These are phyloP conservation scores for Solanum etuberosum DNA, from an alignment of 257 asterid species.

Conservation along the genomic window DNA sequence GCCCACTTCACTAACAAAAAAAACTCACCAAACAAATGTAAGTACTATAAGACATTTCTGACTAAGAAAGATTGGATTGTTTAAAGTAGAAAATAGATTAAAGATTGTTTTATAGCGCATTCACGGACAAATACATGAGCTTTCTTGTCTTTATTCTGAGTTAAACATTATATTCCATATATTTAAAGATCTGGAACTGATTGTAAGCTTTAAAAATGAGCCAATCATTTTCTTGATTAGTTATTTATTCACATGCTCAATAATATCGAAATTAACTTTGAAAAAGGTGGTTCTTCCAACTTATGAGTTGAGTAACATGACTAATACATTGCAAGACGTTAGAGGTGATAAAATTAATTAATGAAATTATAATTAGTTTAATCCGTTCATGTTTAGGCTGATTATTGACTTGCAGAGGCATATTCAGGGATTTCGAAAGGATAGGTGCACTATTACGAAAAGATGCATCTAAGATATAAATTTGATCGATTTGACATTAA, in stretches of 20 bases:
- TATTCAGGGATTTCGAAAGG: no score
- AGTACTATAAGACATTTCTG: background rate
- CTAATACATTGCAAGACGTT: no score
- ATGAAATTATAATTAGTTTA: no score
- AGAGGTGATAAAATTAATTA: no score
- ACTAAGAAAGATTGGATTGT: background rate
- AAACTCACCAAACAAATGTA: background rate
- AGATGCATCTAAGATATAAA: no score
- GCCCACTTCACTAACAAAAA: background rate
- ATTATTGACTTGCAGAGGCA: no score
- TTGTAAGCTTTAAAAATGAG: background rate
- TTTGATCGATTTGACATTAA: no score
- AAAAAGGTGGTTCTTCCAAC: background rate
- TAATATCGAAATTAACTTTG: background rate
- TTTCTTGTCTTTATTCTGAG: background rate
- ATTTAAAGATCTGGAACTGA: background rate
- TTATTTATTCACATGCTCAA: background rate
- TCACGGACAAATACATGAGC: background rate
- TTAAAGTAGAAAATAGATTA: background rate
- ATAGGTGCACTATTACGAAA: no score
- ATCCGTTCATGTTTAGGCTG: no score
- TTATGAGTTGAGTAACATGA: background rate
- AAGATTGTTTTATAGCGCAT: background rate
- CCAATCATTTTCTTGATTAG: background rate
- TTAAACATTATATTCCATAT: background rate